phyloP scores from a whole-genome alignment of 495 filamentous ascomycete species.

The Aspergillus baeticus region DNA sequence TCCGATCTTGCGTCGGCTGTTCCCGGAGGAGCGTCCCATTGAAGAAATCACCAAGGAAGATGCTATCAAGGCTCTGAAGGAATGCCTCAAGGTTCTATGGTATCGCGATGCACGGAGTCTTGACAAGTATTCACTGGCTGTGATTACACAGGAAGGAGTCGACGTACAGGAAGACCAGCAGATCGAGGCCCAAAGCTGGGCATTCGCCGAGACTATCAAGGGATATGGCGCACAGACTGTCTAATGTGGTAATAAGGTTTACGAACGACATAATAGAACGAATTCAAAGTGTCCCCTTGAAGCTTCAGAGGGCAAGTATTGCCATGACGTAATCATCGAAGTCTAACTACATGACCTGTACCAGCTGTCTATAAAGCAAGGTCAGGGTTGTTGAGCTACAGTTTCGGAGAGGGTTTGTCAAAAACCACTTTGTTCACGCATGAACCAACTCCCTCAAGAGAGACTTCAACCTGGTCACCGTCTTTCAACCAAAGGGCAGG shows the following conservation, averaged over 20 bases:
- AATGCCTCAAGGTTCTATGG: conserved; percentile 97
- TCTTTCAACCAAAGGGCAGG: conserved; percentile 76
- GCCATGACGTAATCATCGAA: neutral
- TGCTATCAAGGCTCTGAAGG: conserved; percentile 75
- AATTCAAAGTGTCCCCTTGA: neutral
- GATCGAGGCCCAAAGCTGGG: conserved; percentile 87
- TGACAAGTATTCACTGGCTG: conserved; percentile 86
- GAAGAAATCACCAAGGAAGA: conserved; percentile 69
- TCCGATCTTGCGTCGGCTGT: conserved; percentile 79
- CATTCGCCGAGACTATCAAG: conserved; percentile 84
- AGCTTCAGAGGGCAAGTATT: neutral
- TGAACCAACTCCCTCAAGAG: conserved; percentile 67
- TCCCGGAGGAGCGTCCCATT: conserved; percentile 76
- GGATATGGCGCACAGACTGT: conserved; percentile 68
- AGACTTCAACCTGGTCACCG: conserved; percentile 76
- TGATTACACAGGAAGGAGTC: conserved; percentile 78
- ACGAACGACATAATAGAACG: conserved; percentile 12
- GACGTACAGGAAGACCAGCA: conserved; percentile 79
- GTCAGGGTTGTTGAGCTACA: conserved; percentile 26
- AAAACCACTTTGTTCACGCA: conserved; percentile 74
- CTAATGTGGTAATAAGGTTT: conserved; percentile 8
- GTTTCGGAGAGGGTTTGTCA: conserved; percentile 53
- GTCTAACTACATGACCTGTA: neutral
- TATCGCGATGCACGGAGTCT: conserved; percentile 93
- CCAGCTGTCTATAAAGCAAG: neutral